Evolutionary conservation across 257 asterid species (phyloP), one percentile per base, ranked within the genome.

Genomic region (Sherardia arvensis): DNA sequence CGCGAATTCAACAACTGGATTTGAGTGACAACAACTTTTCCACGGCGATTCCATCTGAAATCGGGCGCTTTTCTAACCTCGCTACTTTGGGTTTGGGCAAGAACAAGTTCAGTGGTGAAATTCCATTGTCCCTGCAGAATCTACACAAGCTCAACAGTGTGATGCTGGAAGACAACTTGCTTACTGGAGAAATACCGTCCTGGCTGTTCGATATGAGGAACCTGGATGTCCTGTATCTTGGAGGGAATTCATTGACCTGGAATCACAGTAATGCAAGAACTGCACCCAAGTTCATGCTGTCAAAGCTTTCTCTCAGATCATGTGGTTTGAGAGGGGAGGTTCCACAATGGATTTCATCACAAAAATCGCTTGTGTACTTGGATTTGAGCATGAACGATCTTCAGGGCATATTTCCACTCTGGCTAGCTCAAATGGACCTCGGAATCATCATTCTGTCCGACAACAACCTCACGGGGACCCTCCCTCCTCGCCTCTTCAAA

Each of bases 381-480:
- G 80, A 76, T 66, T 71, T 76, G 74, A 76, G 77, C 54, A 59
- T 51, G 12, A 76, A 71, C 34, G 57, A 64, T 64, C 71, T 71
- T 10, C 49, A 49, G 54, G 76, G 80, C 30, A 67, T 23, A 1
- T 67, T 76, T 55, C 77, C 77, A 1, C 64, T 29, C 15, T 76
- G 80, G 80, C 71, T 76, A 27, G 80, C 76, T 5, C 70, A 66
- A 27, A 55, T 75, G 66, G 80, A 67, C 33, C 56, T 71, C 8
- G 76, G 80, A 43, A 59, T 56, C 36, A 67, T 75, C 28, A 40
- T 75, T 59, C 28, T 71, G 45, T 71, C 80, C 7, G 76, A 75
- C 54, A 75, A 75, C 60, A 67, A 67, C 58, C 74, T 75, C 1
- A 71, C 70, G 12, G 76, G 80, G 30, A 29, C 73, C 51, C 43